Evolutionary conservation across 2,329 filamentous ascomycete species (phyloP), one percentile per base, ranked within the genome.

Genomic region (Paraphoma sp.): DNA sequence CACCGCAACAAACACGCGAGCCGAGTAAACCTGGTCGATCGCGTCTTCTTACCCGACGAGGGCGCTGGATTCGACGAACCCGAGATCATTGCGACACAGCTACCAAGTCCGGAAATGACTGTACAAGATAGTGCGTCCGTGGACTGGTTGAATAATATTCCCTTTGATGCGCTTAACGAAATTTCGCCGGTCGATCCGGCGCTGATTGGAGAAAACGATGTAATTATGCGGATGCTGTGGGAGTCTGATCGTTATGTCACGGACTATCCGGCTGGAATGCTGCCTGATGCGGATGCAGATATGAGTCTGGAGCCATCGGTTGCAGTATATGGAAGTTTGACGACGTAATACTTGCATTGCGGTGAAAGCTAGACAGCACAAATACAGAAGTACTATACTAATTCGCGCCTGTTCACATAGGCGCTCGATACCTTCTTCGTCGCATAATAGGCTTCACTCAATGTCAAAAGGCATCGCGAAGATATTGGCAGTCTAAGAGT

Each of bases 211-310:
- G 56, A 62, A 9, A 59, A 64, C 18, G 61, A 64, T 50, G 30
- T 64, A 8, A 64, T 64, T 14, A 58, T 64, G 61, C 59, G 54
- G 12, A 62, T 64, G 56, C 52, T 64, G 16, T 64, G 61, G 61
- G 61, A 64, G 10, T 58, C 56, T 29, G 57, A 63, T 36, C 48
- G 48, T 17, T 63, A 61, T 30, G 53, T 53, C 7, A 52, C 54
- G 47, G 47, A 57, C 17, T 63, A 56, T 48, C 45, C 57, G 14
- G 52, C 45, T 29, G 49, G 54, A 3, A 42, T 56, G 36, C 41
- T 62, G 7, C 57, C 60, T 12, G 57, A 57, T 36, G 49, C 41
- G 14, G 53, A 54, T 23, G 23, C 23, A 3, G 23, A 23, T 23
- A 23, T 23, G 23, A 23, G 23, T 23, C 23, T 23, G 23, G 23